Conservation (phyloP, 345 rosid genomes). For the Raphanus raphanistrum region DNA sequence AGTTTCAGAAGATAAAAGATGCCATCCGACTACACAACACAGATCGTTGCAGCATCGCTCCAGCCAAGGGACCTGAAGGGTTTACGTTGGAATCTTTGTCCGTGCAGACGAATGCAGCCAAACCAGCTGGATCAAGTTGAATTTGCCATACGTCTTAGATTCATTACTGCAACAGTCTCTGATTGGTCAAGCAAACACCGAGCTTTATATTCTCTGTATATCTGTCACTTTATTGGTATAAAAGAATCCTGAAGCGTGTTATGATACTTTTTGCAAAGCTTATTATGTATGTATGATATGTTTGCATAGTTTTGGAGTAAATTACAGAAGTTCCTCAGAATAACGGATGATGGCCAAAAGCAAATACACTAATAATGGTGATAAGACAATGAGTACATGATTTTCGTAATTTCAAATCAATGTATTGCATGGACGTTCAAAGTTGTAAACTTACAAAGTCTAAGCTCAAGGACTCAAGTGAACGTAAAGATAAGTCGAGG, state of each 20-base stretch:
- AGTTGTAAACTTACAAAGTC: too few species aligned
- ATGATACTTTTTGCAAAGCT: too few species aligned
- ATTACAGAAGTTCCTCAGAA: too few species aligned
- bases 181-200: slow-evolving; percentile 32
- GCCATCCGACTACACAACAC: slow-evolving; percentile 70
- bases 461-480: background rate
- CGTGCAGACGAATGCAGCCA: slow-evolving; percentile 36
- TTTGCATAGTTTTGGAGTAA: too few species aligned
- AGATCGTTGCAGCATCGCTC: slow-evolving; percentile 55
- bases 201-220: slow-evolving; percentile 32
- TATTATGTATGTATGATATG: too few species aligned
- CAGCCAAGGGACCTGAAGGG: slow-evolving; percentile 60
- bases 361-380: too few species aligned
- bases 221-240: slow-evolving; percentile 26
- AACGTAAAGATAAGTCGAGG: background rate
- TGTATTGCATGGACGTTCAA: too few species aligned
- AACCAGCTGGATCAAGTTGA: slow-evolving; percentile 47
- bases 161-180: slow-evolving; percentile 20
- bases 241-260: slow-evolving; percentile 9
- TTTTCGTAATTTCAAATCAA: too few species aligned
- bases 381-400: too few species aligned
- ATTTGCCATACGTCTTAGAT: slow-evolving; percentile 5
- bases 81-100: slow-evolving; percentile 56
- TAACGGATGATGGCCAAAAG: too few species aligned
- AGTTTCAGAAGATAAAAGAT: slow-evolving; percentile 92